These are phyloP conservation scores for Hymenoscyphus infarciens DNA, from an alignment of 2,329 filamentous ascomycete genomes.

Conservation along the genomic window DNA sequence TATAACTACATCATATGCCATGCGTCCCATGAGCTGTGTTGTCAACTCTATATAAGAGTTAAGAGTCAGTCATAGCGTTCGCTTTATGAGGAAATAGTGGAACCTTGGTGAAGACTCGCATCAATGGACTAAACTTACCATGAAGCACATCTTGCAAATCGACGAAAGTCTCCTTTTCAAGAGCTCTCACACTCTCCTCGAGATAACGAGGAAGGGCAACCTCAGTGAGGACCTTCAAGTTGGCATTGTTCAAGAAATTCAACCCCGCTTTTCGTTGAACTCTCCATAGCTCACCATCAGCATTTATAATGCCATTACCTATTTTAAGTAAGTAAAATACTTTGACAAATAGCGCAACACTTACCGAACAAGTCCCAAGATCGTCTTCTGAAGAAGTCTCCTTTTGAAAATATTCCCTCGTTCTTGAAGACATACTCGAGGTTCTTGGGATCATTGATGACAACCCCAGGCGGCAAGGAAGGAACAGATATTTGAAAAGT, in stretches of 20 bases:
- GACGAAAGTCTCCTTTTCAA: constrained; percentile 35
- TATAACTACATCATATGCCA: constrained; percentile 55
- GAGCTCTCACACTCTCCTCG: constrained; percentile 38
- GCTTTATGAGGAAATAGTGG: not conserved
- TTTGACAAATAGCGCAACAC: not conserved
- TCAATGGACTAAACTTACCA: constrained; percentile 26
- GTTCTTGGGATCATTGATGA: constrained; percentile 59
- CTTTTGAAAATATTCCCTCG: constrained; percentile 58
- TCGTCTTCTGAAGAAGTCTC: constrained; percentile 56
- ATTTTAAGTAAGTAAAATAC: constrained; percentile 6
- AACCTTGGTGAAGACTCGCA: not conserved
- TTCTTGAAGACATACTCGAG: constrained; percentile 61
- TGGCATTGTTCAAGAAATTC: constrained; percentile 55
- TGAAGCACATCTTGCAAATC: constrained; percentile 60
- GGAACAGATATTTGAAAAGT: constrained; percentile 62
- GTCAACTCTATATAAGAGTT: constrained; percentile 46
- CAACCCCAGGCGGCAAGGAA: constrained; percentile 57
- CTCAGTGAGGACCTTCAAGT: constrained; percentile 55
- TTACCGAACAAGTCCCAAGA: constrained; percentile 60
- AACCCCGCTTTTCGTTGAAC: constrained; percentile 60
- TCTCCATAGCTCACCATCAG: constrained; percentile 61
- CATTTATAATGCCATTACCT: constrained; percentile 64
- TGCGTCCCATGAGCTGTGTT: constrained; percentile 62
- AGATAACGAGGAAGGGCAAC: constrained; percentile 54
- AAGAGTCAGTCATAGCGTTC: not conserved